These are phyloP conservation scores for Candida ipomoeae DNA, from an alignment of 805 yeast species.

Conservation along the genomic window DNA sequence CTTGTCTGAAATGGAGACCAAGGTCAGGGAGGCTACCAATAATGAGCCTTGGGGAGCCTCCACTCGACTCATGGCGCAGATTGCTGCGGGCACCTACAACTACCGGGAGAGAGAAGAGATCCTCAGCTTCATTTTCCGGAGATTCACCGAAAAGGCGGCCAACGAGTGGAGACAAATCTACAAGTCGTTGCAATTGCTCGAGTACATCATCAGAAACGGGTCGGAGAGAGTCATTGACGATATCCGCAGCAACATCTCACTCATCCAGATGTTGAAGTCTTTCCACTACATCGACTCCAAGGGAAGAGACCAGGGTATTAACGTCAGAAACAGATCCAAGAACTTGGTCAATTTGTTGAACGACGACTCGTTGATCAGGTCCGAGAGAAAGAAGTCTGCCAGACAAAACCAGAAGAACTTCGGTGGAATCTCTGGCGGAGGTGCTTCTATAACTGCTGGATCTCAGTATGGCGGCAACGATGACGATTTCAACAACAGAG, in stretches of 20 bases:
- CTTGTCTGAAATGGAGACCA: conserved; percentile 94
- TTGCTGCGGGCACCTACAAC: conserved; percentile 91
- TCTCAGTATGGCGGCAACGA: conserved; percentile 36
- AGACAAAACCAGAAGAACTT: conserved; percentile 79
- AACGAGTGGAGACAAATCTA: conserved; percentile 98
- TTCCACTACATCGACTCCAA: conserved; percentile 93
- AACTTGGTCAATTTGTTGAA: conserved; percentile 64
- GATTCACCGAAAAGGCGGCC: conserved; percentile 95
- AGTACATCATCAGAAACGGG: conserved; percentile 87
- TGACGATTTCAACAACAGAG: conserved; percentile 49
- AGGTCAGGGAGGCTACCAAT: conserved; percentile 95
- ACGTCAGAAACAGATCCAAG: conserved; percentile 88
- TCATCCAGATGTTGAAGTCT: conserved; percentile 82
- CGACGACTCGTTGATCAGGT: conserved; percentile 71
- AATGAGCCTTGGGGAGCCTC: conserved; percentile 99
- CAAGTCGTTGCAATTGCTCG: conserved; percentile 87
- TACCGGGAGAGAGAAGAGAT: conserved; percentile 77
- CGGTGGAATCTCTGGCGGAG: conserved; percentile 70
- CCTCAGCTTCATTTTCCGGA: conserved; percentile 68
- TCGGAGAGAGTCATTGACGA: conserved; percentile 95
- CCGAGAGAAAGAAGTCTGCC: conserved; percentile 81
- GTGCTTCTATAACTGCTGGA: conserved; percentile 38
- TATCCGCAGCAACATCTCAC: conserved; percentile 74
- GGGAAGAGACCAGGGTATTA: conserved; percentile 94
- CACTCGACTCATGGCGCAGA: conserved; percentile 86